Evolutionary conservation across 1,139 yeast genomes (phyloP).

Genomic region (Meyerozyma smithsonii): DNA sequence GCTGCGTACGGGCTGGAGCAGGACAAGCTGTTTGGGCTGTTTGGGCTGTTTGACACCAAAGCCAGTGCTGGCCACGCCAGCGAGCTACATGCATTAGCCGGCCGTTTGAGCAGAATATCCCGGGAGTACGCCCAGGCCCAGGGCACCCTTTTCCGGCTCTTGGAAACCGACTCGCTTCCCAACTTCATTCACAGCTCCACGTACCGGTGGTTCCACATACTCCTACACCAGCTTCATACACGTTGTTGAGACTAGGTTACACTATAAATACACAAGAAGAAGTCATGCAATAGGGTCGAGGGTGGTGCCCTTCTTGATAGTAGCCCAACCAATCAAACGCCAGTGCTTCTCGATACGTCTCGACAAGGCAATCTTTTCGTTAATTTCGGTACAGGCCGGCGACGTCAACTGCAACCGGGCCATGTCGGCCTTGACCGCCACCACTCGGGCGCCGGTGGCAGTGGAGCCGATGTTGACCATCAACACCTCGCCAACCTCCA

Average conservation of each 20-base stretch:
- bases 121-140: conserved; percentile 30
- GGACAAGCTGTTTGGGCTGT: no score
- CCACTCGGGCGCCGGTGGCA: conserved; percentile 98
- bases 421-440: conserved; percentile 98
- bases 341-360: conserved; percentile 99
- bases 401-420: conserved; percentile 95
- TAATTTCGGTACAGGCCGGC: conserved; percentile 97
- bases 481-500: conserved; percentile 90
- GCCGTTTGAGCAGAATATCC: conserved; percentile 32
- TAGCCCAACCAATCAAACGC: conserved; percentile 99
- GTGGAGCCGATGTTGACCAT: conserved; percentile 99
- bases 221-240: neutral
- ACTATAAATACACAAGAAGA: conserved; percentile 7
- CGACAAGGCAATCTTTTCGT: conserved; percentile 96
- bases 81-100: conserved; percentile 25
- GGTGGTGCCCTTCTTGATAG: conserved; percentile 91
- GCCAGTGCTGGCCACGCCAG: no score
- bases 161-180: conserved; percentile 73
- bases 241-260: conserved; percentile 2
- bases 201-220: conserved; percentile 12
- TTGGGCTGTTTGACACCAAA: no score
- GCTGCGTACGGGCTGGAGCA: no score
- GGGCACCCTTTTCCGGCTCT: conserved; percentile 46
- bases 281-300: conserved; percentile 58
- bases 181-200: conserved; percentile 48